These are phyloP conservation scores for Linnemannia hyalina DNA, from an alignment of 192 early-diverging fungal genomes.

Conservation along the genomic window DNA sequence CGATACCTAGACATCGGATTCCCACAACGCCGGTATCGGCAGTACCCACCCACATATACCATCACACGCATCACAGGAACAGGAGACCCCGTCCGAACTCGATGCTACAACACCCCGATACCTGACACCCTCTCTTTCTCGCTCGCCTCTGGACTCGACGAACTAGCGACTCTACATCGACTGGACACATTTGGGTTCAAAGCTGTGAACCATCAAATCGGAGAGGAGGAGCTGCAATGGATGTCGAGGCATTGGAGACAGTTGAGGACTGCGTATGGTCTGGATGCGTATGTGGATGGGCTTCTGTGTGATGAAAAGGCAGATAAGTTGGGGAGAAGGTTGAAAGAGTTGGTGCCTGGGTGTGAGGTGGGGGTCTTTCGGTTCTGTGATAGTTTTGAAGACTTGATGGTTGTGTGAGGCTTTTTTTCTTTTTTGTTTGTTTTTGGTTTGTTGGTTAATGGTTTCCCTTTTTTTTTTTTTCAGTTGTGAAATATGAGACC, in stretches of 20 bases:
- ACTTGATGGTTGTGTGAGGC: neutral
- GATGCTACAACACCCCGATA: neutral
- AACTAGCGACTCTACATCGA: neutral
- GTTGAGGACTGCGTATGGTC: neutral
- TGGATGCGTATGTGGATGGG: neutral
- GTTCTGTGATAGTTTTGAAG: neutral
- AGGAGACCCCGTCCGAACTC: neutral
- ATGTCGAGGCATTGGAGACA: neutral
- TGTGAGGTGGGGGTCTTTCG: neutral
- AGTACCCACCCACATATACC: neutral
- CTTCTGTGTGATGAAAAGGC: neutral
- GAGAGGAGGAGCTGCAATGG: neutral
- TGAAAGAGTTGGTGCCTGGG: neutral
- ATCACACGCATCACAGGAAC: neutral
- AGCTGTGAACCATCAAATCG: neutral
- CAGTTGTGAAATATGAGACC: neutral
- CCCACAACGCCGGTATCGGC: neutral
- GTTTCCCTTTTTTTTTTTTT: neutral
- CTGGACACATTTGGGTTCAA: neutral
- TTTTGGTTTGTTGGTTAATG: neutral
- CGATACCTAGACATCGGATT: neutral
- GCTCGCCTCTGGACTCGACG: neutral
- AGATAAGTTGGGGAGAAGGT: neutral
- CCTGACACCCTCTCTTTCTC: neutral
- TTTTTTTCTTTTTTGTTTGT: neutral